Evolutionary conservation across 805 yeast species (phyloP), one percentile per base, ranked within the genome.

Genomic region (Candida alai): DNA sequence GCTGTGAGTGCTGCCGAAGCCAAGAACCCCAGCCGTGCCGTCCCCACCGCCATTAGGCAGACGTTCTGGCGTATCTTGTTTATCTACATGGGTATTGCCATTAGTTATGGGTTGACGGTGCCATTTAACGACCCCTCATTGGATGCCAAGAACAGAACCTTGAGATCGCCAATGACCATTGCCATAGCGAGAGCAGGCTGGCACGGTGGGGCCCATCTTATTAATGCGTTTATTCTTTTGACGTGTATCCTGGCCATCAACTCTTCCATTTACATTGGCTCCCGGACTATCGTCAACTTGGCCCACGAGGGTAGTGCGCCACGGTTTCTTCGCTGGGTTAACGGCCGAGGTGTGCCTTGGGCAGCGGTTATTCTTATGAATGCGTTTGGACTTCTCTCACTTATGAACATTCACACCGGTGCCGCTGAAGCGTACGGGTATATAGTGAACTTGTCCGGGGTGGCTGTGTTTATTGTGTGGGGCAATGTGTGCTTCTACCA

Each of bases 221-320:
- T 78, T 43, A 78, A 78, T 42, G 77, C 86, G 0, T 72, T 83
- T 47, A 72, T 82, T 41, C 58, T 80, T 38, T 50, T 79, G 10
- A 78, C 83, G 2, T 75, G 84, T 47, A 54, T 83, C 27, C 76
- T 84, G 20, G 84, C 89, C 5, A 75, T 80, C 48, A 82, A 82
- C 58, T 70, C 83, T 26, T 74, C 83, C 22, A 75, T 81, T 34
- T 82, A 76, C 54, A 70, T 81, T 53, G 85, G 84, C 8, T 75
- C 85, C 3, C 66, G 89, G 53, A 72, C 86, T 1, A 62, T 82
- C 10, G 74, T 80, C 42, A 76, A 74, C 35, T 68, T 81, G 68
- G 78, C 87, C 4, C 62, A 70, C 40, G 78, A 73, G 36, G 76
- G 79, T 2, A 65, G 68, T 39, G 84, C 83, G 0, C 86, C 85